phyloP scores from a whole-genome alignment of 129 eudicot species.

The Lactuca saligna region DNA sequence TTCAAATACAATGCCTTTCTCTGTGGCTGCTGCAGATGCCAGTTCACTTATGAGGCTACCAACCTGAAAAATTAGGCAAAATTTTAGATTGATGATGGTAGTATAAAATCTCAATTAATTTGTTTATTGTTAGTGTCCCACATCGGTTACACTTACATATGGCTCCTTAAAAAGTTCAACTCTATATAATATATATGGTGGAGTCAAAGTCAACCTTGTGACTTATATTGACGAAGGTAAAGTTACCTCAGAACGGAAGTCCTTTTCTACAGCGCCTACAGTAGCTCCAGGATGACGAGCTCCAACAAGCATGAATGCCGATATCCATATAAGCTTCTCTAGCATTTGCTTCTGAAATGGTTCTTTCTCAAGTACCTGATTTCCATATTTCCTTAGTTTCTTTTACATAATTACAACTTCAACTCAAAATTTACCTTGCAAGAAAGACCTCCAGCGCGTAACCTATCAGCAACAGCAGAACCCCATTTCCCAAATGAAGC shows the following conservation, averaged over 20 bases:
- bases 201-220: too few species aligned
- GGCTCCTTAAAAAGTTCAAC: too few species aligned
- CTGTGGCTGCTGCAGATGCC: slow-evolving; percentile 82
- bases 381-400: not conserved
- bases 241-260: slow-evolving; percentile 69
- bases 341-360: slow-evolving; percentile 90
- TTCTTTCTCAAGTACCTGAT: slow-evolving; percentile 80
- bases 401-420: not conserved
- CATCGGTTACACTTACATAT: too few species aligned
- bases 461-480: slow-evolving; percentile 81
- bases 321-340: slow-evolving; percentile 94
- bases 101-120: not conserved
- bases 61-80: slow-evolving; percentile 43
- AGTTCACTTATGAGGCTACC: slow-evolving; percentile 77
- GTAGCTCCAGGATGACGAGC: slow-evolving; percentile 96
- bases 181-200: too few species aligned
- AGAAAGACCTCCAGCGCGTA: slow-evolving; percentile 81
- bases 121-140: too few species aligned
- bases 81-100: not conserved
- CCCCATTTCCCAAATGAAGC: slow-evolving; percentile 89
- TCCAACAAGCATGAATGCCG: slow-evolving; percentile 97
- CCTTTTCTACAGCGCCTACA: slow-evolving; percentile 83
- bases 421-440: slow-evolving; percentile 58
- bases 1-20: slow-evolving; percentile 68
- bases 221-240: not conserved